phyloP scores from a whole-genome alignment of 2,329 filamentous ascomycete genomes.

The Sclerotinia minor region DNA sequence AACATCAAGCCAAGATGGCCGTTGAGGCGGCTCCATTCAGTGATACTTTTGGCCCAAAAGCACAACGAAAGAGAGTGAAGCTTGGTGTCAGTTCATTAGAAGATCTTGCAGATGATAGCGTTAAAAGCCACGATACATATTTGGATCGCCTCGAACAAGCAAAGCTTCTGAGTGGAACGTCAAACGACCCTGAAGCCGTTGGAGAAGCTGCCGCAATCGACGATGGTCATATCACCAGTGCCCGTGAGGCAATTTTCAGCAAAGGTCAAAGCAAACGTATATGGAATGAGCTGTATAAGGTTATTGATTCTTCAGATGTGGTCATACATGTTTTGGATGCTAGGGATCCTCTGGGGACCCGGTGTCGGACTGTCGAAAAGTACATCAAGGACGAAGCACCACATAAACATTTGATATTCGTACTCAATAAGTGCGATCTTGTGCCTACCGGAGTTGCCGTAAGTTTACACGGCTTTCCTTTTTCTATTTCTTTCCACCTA shows the following conservation, averaged over 20 bases:
- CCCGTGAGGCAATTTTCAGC: slow-evolving; percentile 83
- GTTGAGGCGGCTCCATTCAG: slow-evolving; percentile 84
- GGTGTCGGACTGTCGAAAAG: slow-evolving; percentile 88
- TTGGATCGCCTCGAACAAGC: slow-evolving; percentile 78
- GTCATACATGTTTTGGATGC: slow-evolving; percentile 94
- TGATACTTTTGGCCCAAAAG: slow-evolving; percentile 90
- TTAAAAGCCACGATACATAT: slow-evolving; percentile 79
- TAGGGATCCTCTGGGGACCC: slow-evolving; percentile 83
- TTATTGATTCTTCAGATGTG: slow-evolving; percentile 93
- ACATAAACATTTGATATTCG: slow-evolving; percentile 91
- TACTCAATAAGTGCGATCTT: slow-evolving; percentile 89
- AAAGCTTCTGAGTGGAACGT: slow-evolving; percentile 70
- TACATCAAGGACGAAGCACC: slow-evolving; percentile 91
- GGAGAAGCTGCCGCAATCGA: slow-evolving; percentile 47
- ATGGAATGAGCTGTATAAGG: slow-evolving; percentile 95
- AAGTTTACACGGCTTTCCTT: slow-evolving; percentile 54
- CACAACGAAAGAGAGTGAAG: slow-evolving; percentile 90
- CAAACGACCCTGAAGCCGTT: slow-evolving; percentile 53
- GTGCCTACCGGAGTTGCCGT: slow-evolving; percentile 92
- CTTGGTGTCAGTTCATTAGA: slow-evolving; percentile 77
- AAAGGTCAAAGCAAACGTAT: slow-evolving; percentile 96
- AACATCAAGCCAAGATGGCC: slow-evolving; percentile 91
- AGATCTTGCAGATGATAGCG: slow-evolving; percentile 78
- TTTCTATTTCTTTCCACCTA: neutral
- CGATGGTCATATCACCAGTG: slow-evolving; percentile 55